Conservation (phyloP, 2,329 filamentous ascomycete species). For the Exophiala bonariae region DNA sequence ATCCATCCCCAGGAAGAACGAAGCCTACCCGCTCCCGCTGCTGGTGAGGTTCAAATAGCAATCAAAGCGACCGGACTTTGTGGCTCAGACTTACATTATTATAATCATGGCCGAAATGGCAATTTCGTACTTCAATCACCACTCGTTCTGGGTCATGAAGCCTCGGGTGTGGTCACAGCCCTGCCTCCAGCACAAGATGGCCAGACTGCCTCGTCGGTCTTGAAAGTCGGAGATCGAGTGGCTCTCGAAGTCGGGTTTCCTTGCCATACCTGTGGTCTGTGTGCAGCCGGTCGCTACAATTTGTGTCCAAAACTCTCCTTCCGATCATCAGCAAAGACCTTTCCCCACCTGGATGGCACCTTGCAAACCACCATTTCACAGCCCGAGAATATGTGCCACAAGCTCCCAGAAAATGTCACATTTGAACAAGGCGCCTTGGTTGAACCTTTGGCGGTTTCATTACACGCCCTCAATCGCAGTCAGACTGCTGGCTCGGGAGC, state of each 20-base stretch:
- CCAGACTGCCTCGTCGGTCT: conserved; percentile 2
- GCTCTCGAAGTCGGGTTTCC: conserved; percentile 91
- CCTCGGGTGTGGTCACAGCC: conserved; percentile 74
- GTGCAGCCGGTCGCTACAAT: conserved; percentile 60
- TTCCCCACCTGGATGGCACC: conserved; percentile 65
- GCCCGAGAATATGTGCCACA: conserved; percentile 60
- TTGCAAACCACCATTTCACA: conserved; percentile 64
- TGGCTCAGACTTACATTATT: conserved; percentile 79
- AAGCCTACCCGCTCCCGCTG: conserved; percentile 45
- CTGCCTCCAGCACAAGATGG: conserved; percentile 43
- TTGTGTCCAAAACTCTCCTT: conserved; percentile 62
- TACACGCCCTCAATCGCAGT: conserved; percentile 60
- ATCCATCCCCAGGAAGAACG: conserved; percentile 52
- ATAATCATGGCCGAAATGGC: conserved; percentile 81
- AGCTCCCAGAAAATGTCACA: conserved; percentile 53
- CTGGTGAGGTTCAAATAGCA: conserved; percentile 62
- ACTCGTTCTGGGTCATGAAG: conserved; percentile 77
- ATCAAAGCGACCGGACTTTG: conserved; percentile 69
- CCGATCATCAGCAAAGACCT: conserved; percentile 59
- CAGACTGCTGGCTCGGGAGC: conserved; percentile 39
- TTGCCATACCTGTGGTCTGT: conserved; percentile 65
- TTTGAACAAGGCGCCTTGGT: conserved; percentile 59
- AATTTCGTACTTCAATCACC: conserved; percentile 80
- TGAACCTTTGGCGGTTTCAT: conserved; percentile 61
- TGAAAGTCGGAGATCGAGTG: conserved; percentile 72